A percentile compares a stretch with the other conserved stretches of the same genome.
Conservation (phyloP, 73 alveolate species). For the Loxodes magnus region DNA sequence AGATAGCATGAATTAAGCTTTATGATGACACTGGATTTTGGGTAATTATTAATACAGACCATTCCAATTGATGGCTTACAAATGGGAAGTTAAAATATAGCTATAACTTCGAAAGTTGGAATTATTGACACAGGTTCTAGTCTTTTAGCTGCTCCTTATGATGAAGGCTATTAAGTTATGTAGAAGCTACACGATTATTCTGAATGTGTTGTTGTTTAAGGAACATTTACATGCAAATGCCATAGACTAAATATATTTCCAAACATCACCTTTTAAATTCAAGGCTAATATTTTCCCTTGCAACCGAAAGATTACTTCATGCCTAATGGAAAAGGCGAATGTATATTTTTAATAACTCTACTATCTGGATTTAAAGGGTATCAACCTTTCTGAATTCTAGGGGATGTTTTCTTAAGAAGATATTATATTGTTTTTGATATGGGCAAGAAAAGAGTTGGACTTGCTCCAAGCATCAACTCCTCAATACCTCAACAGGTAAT, state of each 20-base stretch:
- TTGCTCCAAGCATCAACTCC: constrained; percentile 10
- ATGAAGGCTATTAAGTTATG: constrained; percentile 1
- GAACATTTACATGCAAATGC: neutral
- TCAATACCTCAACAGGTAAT: too few relatives aligned
- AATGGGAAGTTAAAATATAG: neutral
- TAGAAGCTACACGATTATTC: neutral
- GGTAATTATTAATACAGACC: too few relatives aligned
- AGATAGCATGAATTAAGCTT: too few relatives aligned
- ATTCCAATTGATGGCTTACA: neutral
- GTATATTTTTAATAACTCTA: neutral
- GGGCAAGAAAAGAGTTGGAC: constrained; percentile 21
- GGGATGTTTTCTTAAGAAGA: constrained; percentile 33
- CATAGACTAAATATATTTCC: neutral
- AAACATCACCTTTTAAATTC: neutral
- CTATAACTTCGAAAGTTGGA: neutral
- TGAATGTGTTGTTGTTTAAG: neutral
- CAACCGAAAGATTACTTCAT: neutral
- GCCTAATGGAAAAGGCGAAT: constrained; percentile 1
- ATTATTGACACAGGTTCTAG: constrained; percentile 9
- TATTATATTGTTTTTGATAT: constrained; percentile 24
- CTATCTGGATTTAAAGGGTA: too few relatives aligned
- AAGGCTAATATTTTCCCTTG: neutral
- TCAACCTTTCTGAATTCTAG: constrained; percentile 21
- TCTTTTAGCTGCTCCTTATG: neutral
- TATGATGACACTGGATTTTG: too few relatives aligned